Evolutionary conservation across 2,329 filamentous ascomycete genomes (phyloP).

Genomic region (Microascus cirrosus): DNA sequence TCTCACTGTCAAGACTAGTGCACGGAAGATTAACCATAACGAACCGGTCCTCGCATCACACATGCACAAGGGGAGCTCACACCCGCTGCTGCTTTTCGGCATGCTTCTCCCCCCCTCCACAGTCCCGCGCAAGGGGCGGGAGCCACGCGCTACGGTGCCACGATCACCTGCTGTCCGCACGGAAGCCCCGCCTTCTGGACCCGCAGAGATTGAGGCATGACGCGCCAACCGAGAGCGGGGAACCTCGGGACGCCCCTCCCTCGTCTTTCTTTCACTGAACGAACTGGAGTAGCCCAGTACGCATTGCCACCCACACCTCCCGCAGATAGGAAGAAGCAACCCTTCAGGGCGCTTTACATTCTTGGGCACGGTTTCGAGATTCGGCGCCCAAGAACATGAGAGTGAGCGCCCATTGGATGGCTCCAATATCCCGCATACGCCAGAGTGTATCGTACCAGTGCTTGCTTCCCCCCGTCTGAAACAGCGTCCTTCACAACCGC

Average conservation of each 20-base stretch:
- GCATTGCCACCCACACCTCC: background rate
- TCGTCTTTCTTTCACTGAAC: too few relatives aligned
- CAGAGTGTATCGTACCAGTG: background rate
- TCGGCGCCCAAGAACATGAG: background rate
- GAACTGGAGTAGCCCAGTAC: background rate
- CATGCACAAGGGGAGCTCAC: background rate
- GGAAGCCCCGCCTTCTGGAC: constrained; percentile 3
- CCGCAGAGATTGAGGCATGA: background rate
- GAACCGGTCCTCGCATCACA: background rate
- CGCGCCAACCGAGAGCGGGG: background rate
- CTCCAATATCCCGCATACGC: background rate
- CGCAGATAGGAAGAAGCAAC: background rate
- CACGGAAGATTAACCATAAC: background rate
- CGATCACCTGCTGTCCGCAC: background rate
- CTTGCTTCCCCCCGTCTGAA: background rate
- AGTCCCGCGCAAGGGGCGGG: background rate
- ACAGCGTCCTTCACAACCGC: background rate
- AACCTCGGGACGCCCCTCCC: background rate
- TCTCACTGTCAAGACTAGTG: background rate
- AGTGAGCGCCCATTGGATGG: background rate
- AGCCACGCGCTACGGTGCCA: constrained; percentile 4
- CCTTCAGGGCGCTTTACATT: background rate
- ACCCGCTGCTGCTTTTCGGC: background rate
- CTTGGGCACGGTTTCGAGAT: background rate
- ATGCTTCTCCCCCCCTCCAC: background rate